Conservation (phyloP, 257 asterid genomes). For the Perilla frutescens region DNA sequence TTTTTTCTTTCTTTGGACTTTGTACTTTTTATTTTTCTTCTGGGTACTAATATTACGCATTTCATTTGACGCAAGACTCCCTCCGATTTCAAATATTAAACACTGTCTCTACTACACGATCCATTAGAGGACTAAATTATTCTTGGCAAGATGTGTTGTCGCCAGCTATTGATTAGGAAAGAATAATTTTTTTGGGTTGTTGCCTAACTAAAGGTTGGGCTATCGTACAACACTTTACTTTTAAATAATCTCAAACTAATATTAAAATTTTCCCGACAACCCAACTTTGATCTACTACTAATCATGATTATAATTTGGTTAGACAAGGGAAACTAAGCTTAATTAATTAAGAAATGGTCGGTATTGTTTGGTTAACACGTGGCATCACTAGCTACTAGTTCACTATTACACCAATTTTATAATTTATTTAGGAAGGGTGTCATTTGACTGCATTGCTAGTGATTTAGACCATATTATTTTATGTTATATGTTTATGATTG, state of each 20-base stretch:
- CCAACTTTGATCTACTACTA: slow-evolving; percentile 13
- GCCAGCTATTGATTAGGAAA: slow-evolving; percentile 30
- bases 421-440: neutral
- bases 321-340: slow-evolving; percentile 8
- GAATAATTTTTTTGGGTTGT: slow-evolving; percentile 16
- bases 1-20: too few relatives aligned
- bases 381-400: neutral
- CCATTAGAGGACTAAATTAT: neutral
- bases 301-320: slow-evolving; percentile 12
- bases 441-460: slow-evolving; percentile 1
- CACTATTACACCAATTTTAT: neutral
- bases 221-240: slow-evolving; percentile 1
- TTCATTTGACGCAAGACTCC: too few relatives aligned
- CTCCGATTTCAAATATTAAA: too few relatives aligned
- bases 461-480: neutral
- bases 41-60: too few relatives aligned
- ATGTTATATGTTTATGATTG: neutral
- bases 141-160: slow-evolving; percentile 26
- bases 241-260: neutral
- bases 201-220: slow-evolving; percentile 36
- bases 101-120: neutral
- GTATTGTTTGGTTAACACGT: slow-evolving; percentile 10
- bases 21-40: too few relatives aligned
- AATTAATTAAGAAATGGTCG: neutral
- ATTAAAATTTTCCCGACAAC: neutral